These are phyloP conservation scores for Aspergillus sp. DNA, from an alignment of 2,329 filamentous ascomycete species.

Conservation along the genomic window DNA sequence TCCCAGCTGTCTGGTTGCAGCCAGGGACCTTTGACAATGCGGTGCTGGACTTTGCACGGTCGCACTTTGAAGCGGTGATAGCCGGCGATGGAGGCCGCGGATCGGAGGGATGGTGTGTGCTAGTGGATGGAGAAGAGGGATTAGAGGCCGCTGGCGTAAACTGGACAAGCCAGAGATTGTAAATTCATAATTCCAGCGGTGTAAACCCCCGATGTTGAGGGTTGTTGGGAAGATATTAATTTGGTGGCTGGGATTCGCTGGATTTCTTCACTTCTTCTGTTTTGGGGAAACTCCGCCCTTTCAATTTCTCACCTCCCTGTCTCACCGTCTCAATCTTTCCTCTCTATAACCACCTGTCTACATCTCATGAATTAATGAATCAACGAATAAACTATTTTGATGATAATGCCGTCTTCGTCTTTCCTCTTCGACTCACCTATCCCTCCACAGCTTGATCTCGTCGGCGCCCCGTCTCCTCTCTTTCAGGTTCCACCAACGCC, in stretches of 20 bases:
- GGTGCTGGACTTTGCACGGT: conserved; percentile 67
- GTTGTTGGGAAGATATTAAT: conserved; percentile 1
- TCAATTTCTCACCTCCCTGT: background rate
- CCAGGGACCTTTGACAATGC: conserved; percentile 82
- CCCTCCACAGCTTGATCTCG: conserved; percentile 39
- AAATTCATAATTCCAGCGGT: background rate
- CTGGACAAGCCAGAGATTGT: conserved; percentile 45
- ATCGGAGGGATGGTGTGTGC: conserved; percentile 79
- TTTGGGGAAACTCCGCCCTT: conserved; percentile 8
- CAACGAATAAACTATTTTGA: background rate
- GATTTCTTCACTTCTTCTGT: conserved; percentile 1
- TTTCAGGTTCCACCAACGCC: conserved; percentile 37
- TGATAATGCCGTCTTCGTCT: conserved; percentile 28
- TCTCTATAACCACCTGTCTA: background rate
- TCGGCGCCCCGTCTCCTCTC: conserved; percentile 37
- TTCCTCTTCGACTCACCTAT: conserved; percentile 37
- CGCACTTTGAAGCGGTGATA: conserved; percentile 68
- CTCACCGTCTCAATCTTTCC: conserved; percentile 2
- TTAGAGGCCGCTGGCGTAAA: conserved; percentile 58
- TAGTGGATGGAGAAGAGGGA: conserved; percentile 73
- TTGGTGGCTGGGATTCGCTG: conserved; percentile 11
- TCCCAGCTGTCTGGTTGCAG: conserved; percentile 82
- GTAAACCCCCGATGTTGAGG: background rate
- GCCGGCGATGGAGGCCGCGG: conserved; percentile 66
- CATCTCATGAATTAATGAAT: conserved; percentile 10